Evolutionary conservation across 1,284 basidiomycete genomes (phyloP), one percentile per base, ranked within the genome.

Genomic region (Marasmius fiardii): DNA sequence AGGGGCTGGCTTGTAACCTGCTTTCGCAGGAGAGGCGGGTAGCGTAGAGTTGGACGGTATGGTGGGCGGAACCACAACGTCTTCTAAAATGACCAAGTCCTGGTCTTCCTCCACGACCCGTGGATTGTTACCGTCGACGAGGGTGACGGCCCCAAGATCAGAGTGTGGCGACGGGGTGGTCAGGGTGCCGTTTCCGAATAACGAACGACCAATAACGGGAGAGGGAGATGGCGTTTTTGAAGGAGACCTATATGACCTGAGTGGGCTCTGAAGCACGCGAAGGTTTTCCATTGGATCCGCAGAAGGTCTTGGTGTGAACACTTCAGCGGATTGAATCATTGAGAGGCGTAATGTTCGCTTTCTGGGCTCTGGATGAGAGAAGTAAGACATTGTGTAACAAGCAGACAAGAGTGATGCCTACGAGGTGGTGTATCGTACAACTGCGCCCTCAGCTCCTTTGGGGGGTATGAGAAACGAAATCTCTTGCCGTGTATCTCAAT

Each of bases 241-340:
- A 50, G 54, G 51, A 12, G 54, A 53, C 5, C 51, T 69, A 14
- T 59, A 55, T 3, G 71, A 68, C 54, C 65, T 82, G 20, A 86
- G 64, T 0, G 85, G 85, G 12, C 76, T 81, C 65, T 84, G 77
- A 3, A 88, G 74, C 41, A 86, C 72, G 3, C 79, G 75, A 1
- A 88, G 73, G 60, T 88, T 88, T 65, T 83, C 82, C 37, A 73
- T 67, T 1, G 85, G 82, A 63, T 86, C 76, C 2, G 71, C 67
- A 47, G 80, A 83, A 0, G 83, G 84, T 7, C 79, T 67, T 0
- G 86, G 88, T 1, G 82, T 81, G 66, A 89, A 88, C 4, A 90
- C 86, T 60, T 87, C 79, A 0, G 85, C 85, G 55, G 82, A 83
- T 33, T 82, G 76, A 43, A 90, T 88, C 83, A 90, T 86, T 6